Conservation (phyloP, 116 monocot species). For the Dioscorea cayenensis region DNA sequence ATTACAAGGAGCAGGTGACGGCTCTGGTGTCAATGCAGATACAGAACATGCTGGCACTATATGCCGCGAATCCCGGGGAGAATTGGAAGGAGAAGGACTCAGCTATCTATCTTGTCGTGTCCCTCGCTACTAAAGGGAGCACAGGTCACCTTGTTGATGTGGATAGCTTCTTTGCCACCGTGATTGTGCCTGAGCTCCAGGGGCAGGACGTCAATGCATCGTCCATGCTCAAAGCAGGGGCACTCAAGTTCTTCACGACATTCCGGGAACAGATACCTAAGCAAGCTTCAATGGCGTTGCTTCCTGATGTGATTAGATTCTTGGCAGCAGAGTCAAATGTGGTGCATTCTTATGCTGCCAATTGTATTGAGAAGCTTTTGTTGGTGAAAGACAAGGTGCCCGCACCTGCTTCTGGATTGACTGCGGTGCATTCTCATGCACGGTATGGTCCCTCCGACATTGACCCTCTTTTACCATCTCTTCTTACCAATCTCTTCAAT, state of each 20-base stretch:
- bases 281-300: conserved; percentile 35
- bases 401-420: conserved; percentile 12
- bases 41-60: conserved; percentile 61
- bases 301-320: conserved; percentile 58
- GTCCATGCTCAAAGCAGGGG: conserved; percentile 82
- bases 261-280: conserved; percentile 82
- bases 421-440: conserved; percentile 8
- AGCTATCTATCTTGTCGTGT: conserved; percentile 82
- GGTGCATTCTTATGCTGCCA: conserved; percentile 96
- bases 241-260: conserved; percentile 75
- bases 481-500: conserved; percentile 65
- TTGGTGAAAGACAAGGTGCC: conserved; percentile 58
- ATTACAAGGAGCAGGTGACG: conserved; percentile 81
- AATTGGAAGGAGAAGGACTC: conserved; percentile 97
- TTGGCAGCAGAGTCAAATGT: conserved; percentile 75
- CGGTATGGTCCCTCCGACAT: conserved; percentile 62
- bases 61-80: conserved; percentile 46
- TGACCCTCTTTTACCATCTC: conserved; percentile 33
- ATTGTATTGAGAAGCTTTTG: conserved; percentile 88
- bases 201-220: conserved; percentile 40
- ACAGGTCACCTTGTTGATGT: conserved; percentile 57
- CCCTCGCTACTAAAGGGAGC: conserved; percentile 53
- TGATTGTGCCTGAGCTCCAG: conserved; percentile 83
- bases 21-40: conserved; percentile 63
- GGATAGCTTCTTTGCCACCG: conserved; percentile 65